phyloP scores from a whole-genome alignment of 192 early-diverging fungal genomes.

The Funneliformis mosseae region DNA sequence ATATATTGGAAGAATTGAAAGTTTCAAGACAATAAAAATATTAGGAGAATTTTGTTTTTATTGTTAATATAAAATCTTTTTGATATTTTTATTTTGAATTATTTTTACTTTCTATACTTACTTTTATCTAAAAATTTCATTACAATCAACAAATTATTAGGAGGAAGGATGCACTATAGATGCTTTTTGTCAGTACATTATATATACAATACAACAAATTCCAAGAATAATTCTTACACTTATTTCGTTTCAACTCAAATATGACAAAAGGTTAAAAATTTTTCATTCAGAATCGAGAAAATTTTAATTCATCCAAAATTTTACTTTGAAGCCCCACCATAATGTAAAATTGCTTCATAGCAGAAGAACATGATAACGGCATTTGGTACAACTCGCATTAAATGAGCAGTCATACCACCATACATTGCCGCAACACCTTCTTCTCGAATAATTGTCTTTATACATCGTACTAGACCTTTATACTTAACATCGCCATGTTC shows the following conservation, averaged over 20 bases:
- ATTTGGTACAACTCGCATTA: conserved; percentile 94
- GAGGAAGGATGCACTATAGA: background rate
- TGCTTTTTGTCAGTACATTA: background rate
- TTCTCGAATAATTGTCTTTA: conserved; percentile 62
- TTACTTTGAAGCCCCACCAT: conserved; percentile 20
- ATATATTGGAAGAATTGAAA: conserved; percentile 35
- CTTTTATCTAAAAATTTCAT: no score
- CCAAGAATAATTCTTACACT: background rate
- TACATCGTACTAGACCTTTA: conserved; percentile 65
- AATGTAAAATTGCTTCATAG: conserved; percentile 74
- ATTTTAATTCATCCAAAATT: background rate
- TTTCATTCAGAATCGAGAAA: background rate
- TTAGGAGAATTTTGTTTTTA: no score
- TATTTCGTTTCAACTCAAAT: background rate
- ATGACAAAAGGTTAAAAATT: no score
- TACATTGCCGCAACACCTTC: conserved; percentile 89
- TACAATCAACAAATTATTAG: no score
- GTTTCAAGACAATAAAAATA: background rate
- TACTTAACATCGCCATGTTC: conserved; percentile 73
- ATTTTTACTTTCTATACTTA: no score
- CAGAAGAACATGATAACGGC: conserved; percentile 93
- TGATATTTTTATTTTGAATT: background rate
- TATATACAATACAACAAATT: background rate
- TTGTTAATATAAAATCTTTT: background rate
- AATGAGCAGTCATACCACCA: conserved; percentile 93